Base-by-base conservation (phyloP, 164 flowering plant species). In the Vitis amurensis region DNA sequence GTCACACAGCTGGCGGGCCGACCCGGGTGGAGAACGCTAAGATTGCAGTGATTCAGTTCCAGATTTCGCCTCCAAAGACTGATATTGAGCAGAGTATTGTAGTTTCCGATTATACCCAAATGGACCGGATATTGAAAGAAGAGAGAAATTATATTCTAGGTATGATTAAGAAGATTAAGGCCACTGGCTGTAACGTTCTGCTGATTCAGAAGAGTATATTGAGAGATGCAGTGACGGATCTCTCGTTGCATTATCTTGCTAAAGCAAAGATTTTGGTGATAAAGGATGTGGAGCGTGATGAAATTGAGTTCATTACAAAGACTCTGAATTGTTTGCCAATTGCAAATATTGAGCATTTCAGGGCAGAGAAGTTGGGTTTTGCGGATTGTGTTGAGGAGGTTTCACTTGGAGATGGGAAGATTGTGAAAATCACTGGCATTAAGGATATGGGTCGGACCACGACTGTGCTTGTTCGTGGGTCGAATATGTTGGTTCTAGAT, bases 51-150 rank as follows among this genome's bases (percentile, higher is more conserved):
- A 89, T 94, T 73, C 97, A 92, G 84, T 94, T 92, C 71, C 97
- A 91, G 83, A 92, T 94, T 62, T 92, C 97, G 4, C 97, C 98
- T 0, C 98, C 98, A 0, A 94, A 94, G 78, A 91, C 97, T 5
- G 97, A 94, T 72, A 94, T 92, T 48, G 97, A 94, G 74, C 98
- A 94, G 88, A 87, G 91, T 56, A 90, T 94, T 58, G 90, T 94
- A 44, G 97, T 92, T 44, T 89, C 95, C 0, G 97, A 94, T 76
- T 94, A 94, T 68, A 77, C 95, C 0, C 97, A 92, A 79, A 94
- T 94, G 97, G 98, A 94, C 79, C 80, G 98, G 82, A 92, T 92
- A 60, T 71, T 94, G 84, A 94, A 92, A 71, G 97, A 92, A 79
- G 97, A 94, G 85, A 81, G 97, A 77, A 91, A 88, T 55, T 91